phyloP scores from a whole-genome alignment of 106 monocot genomes.

The Triglochin maritima region DNA sequence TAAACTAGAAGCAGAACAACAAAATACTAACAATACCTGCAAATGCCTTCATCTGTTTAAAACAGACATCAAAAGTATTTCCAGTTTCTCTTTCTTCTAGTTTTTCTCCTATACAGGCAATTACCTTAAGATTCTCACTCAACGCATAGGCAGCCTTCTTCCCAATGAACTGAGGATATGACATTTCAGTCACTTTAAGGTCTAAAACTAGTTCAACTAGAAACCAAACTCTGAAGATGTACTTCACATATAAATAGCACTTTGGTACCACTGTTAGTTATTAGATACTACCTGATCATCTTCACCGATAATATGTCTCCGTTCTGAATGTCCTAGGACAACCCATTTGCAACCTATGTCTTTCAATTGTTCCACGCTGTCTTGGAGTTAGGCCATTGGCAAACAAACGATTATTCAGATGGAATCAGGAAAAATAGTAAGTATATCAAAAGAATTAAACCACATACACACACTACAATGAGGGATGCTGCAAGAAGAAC shows the following conservation, averaged over 20 bases:
- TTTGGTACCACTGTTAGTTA: background rate
- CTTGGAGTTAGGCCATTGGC: background rate
- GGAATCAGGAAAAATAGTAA: background rate
- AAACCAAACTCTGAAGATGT: no score
- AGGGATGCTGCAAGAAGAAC: no score
- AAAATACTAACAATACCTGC: constrained; percentile 36
- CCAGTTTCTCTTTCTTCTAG: constrained; percentile 96
- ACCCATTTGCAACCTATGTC: constrained; percentile 98
- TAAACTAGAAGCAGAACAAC: no score
- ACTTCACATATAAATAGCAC: no score
- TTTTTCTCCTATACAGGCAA: constrained; percentile 95
- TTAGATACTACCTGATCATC: constrained; percentile 54
- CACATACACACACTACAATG: no score
- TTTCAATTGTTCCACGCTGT: constrained; percentile 86
- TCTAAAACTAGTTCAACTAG: background rate
- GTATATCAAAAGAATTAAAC: no score
- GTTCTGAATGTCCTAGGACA: constrained; percentile 95
- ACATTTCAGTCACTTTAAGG: background rate
- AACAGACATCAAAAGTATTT: constrained; percentile 98
- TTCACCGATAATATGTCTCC: constrained; percentile 88
- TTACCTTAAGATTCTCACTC: constrained; percentile 77
- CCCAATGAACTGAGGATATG: constrained; percentile 72
- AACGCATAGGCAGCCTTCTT: constrained; percentile 99
- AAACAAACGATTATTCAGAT: no score
- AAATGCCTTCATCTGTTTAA: constrained; percentile 83